Percentiles rank a stretch among this genome's conserved stretches.
These are phyloP conservation scores for Aureobasidium sp. DNA, from an alignment of 2,329 filamentous ascomycete species.

Conservation along the genomic window DNA sequence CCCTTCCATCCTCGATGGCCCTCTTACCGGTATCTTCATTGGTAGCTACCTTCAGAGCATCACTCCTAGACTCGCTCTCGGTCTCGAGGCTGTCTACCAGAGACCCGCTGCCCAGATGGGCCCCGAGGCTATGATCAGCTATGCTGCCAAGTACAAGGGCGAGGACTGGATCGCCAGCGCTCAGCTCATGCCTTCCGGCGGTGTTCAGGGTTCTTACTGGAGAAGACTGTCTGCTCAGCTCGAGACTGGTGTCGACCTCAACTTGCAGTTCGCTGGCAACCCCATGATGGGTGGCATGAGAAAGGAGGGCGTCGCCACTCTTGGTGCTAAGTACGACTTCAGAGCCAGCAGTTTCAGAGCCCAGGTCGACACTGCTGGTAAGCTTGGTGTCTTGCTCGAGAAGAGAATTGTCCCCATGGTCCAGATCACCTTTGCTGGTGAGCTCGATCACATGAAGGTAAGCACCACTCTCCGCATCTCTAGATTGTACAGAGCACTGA, in stretches of 20 bases:
- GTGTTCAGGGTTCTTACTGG: constrained; percentile 90
- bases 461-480: constrained; percentile 32
- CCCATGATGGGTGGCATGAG: constrained; percentile 68
- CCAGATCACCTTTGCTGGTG: constrained; percentile 88
- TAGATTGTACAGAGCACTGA: neutral
- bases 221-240: constrained; percentile 86
- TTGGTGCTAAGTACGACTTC: constrained; percentile 98
- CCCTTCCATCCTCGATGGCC: constrained; percentile 87
- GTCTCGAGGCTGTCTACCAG: constrained; percentile 91
- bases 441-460: constrained; percentile 94
- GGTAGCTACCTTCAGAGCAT: constrained; percentile 92
- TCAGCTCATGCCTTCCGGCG: constrained; percentile 82
- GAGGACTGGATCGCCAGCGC: constrained; percentile 88
- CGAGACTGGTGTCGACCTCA: constrained; percentile 92
- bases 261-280: constrained; percentile 67
- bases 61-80: constrained; percentile 78
- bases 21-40: constrained; percentile 89
- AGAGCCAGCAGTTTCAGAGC: constrained; percentile 90
- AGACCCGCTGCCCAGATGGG: constrained; percentile 74
- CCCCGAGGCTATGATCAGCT: constrained; percentile 86
- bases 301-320: constrained; percentile 83
- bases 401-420: constrained; percentile 93
- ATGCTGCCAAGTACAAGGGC: constrained; percentile 85
- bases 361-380: constrained; percentile 91
- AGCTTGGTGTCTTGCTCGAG: constrained; percentile 86